Conservation (phyloP, 2,329 filamentous ascomycete genomes). For the Passalora sequoiae region DNA sequence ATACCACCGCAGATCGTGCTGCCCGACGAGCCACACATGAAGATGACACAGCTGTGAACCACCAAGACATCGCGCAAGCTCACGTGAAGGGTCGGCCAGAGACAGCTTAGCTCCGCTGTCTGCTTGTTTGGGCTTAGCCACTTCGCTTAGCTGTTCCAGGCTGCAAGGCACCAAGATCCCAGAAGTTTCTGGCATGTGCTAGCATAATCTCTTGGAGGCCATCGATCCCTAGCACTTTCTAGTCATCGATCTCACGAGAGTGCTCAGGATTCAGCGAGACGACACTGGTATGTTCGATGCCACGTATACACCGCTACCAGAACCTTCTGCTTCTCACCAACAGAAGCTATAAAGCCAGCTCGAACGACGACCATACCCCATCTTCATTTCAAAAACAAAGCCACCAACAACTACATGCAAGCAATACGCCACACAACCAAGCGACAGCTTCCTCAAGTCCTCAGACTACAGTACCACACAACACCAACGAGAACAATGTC, state of each 20-base stretch:
- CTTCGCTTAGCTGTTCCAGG: background rate
- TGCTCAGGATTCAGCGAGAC: conserved; percentile 11
- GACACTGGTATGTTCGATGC: conserved; percentile 14
- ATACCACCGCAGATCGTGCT: conserved; percentile 1
- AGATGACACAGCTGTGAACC: too few relatives aligned
- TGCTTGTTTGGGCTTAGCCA: background rate
- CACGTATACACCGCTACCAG: conserved; percentile 3
- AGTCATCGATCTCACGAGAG: conserved; percentile 11
- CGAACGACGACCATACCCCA: conserved; percentile 5
- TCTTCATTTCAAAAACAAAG: conserved; percentile 25
- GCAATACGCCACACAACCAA: conserved; percentile 21
- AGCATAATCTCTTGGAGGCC: background rate
- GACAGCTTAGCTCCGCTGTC: too few relatives aligned
- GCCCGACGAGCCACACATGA: background rate
- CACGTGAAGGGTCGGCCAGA: too few relatives aligned
- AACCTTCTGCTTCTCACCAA: conserved; percentile 12
- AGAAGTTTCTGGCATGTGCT: too few relatives aligned
- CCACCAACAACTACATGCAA: conserved; percentile 26
- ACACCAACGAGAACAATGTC: conserved; percentile 34
- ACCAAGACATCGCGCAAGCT: too few relatives aligned
- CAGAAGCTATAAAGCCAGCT: conserved; percentile 17
- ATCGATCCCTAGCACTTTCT: background rate
- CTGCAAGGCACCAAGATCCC: too few relatives aligned
- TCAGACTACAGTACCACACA: conserved; percentile 15
- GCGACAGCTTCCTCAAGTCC: conserved; percentile 27